These are phyloP conservation scores for Flaveria robusta DNA, from an alignment of 129 eudicot species.

Conservation along the genomic window DNA sequence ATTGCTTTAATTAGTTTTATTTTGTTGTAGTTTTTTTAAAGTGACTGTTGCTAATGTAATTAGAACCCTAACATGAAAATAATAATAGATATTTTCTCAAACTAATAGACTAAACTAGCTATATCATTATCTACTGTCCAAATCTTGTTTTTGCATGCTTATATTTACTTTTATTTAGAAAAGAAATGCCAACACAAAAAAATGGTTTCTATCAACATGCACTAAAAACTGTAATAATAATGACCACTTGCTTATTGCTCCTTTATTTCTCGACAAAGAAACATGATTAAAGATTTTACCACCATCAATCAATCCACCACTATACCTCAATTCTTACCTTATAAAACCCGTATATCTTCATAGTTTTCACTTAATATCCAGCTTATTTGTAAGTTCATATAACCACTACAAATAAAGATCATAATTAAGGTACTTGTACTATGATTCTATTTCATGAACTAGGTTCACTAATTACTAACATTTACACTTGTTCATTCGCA, in stretches of 20 bases:
- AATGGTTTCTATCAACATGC: slow-evolving; percentile 21
- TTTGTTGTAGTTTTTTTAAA: too few species aligned
- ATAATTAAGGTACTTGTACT: background rate
- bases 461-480: background rate
- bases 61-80: too few species aligned
- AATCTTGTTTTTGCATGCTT: background rate
- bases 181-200: slow-evolving; percentile 2
- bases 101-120: background rate
- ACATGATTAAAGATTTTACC: slow-evolving; percentile 42
- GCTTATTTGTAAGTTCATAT: slow-evolving; percentile 1
- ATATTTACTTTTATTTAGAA: background rate
- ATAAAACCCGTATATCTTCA: slow-evolving; percentile 34
- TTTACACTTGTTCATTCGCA: background rate
- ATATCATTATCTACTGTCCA: background rate
- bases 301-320: slow-evolving; percentile 34
- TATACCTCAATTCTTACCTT: slow-evolving; percentile 28
- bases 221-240: slow-evolving; percentile 31
- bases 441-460: slow-evolving; percentile 1
- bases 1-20: too few species aligned
- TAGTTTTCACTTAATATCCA: slow-evolving; percentile 13
- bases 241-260: slow-evolving; percentile 36
- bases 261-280: slow-evolving; percentile 30
- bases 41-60: too few species aligned
- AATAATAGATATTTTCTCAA: background rate
- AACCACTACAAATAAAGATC: background rate